Percentiles rank a stretch among this genome's conserved stretches.
Conservation (phyloP, 306 rosid genomes). For the Cucumis hystrix region DNA sequence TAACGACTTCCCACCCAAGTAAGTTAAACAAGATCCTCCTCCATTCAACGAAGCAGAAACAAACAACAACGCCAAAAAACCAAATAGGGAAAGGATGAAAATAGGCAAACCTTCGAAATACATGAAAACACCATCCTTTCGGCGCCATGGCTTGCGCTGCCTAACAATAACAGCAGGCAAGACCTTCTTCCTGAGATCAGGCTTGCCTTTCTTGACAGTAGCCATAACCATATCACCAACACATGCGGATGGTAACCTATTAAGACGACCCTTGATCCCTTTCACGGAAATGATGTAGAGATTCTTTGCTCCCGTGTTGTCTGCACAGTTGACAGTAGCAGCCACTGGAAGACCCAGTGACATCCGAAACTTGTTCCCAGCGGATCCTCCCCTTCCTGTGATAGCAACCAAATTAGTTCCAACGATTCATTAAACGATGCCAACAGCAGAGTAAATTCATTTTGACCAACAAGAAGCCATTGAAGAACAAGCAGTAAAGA, state of each 20-base stretch:
- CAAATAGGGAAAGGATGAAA: not conserved
- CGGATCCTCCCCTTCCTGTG: conserved; percentile 75
- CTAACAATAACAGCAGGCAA: conserved; percentile 85
- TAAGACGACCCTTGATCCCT: conserved; percentile 75
- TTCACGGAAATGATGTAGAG: conserved; percentile 84
- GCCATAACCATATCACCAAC: conserved; percentile 98
- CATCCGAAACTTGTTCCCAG: conserved; percentile 92
- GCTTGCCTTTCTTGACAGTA: conserved; percentile 87
- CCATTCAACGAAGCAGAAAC: not conserved
- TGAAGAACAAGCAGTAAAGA: not conserved
- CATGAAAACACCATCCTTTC: conserved; percentile 97
- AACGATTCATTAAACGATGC: not conserved
- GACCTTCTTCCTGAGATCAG: conserved; percentile 90
- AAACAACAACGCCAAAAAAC: not conserved
- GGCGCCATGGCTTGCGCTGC: conserved; percentile 83
- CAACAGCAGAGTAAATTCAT: not conserved
- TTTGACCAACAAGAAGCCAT: not conserved
- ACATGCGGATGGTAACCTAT: conserved; percentile 81
- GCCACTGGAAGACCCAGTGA: conserved; percentile 97
- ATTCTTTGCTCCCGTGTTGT: conserved; percentile 90
- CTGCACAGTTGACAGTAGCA: conserved; percentile 87
- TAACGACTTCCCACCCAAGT: not conserved
- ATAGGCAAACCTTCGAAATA: conserved; percentile 56
- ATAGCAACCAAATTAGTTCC: not conserved
- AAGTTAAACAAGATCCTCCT: not conserved